Evolutionary conservation across 768 basidiomycete genomes (phyloP).

Genomic region (Leccinum sublutescens): DNA sequence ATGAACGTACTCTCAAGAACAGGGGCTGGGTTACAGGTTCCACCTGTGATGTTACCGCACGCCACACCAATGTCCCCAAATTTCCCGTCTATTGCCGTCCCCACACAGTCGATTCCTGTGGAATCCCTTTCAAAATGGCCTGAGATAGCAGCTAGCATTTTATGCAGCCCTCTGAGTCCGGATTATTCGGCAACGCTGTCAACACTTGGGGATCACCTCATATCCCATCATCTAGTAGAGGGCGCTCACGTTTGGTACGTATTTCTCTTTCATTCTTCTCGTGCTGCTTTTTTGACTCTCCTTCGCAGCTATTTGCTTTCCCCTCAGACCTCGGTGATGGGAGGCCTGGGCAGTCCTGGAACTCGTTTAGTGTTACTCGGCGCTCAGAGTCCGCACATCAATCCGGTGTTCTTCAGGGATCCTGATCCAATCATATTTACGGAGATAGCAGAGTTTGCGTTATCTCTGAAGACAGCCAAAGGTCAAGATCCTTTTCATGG

Average conservation of each 20-base stretch:
- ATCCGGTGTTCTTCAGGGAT: conserved; percentile 57
- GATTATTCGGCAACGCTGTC: conserved; percentile 77
- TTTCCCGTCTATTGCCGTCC: conserved; percentile 45
- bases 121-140: conserved; percentile 77
- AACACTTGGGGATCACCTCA: conserved; percentile 81
- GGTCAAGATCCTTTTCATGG: conserved; percentile 86
- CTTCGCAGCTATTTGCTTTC: conserved; percentile 77
- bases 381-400: conserved; percentile 52
- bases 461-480: conserved; percentile 74
- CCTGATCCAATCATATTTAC: conserved; percentile 79
- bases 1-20: conserved; percentile 48
- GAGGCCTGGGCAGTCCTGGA: conserved; percentile 64
- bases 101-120: conserved; percentile 48
- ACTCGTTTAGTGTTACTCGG: conserved; percentile 74
- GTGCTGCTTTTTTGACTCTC: conserved; percentile 3
- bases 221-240: conserved; percentile 66
- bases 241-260: conserved; percentile 90
- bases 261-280: background rate
- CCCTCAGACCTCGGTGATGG: conserved; percentile 72
- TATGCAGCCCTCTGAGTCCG: conserved; percentile 63
- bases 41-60: conserved; percentile 32
- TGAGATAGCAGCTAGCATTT: conserved; percentile 80
- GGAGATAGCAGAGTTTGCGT: conserved; percentile 89
- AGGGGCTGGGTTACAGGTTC: conserved; percentile 39
- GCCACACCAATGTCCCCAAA: conserved; percentile 65